Conservation (phyloP, 441 rosid genomes). For the Lepidium campestre region DNA sequence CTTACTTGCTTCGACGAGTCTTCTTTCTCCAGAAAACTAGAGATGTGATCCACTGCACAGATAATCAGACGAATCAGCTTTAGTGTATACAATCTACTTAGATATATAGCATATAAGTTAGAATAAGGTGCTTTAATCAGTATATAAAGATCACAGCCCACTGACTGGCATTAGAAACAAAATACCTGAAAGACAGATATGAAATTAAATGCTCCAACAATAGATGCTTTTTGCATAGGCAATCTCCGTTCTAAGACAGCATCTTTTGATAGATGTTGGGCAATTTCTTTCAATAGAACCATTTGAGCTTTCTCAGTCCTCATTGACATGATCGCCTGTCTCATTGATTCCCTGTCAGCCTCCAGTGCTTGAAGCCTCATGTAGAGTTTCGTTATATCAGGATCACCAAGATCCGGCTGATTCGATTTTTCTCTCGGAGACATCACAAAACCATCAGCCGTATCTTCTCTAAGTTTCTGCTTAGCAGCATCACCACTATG, state of each 20-base stretch:
- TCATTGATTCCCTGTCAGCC: slow-evolving; percentile 99
- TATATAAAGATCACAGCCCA: not conserved
- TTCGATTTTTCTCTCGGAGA: slow-evolving; percentile 44
- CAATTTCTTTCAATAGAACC: slow-evolving; percentile 89
- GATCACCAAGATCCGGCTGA: slow-evolving; percentile 53
- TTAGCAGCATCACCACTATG: slow-evolving; percentile 10
- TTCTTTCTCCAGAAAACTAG: slow-evolving; percentile 73
- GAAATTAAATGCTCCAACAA: slow-evolving; percentile 44
- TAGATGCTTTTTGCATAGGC: slow-evolving; percentile 46
- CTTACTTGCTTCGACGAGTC: slow-evolving; percentile 87
- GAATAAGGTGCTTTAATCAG: not conserved
- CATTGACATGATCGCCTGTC: slow-evolving; percentile 89
- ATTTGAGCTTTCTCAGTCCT: slow-evolving; percentile 89
- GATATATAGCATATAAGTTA: not conserved
- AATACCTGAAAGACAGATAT: slow-evolving; percentile 69
- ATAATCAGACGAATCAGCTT: not conserved
- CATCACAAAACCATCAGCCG: slow-evolving; percentile 41
- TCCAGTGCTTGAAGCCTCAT: slow-evolving; percentile 93
- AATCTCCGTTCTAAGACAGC: slow-evolving; percentile 51
- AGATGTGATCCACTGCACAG: slow-evolving; percentile 68
- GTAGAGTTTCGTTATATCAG: slow-evolving; percentile 77
- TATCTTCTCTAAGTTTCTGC: slow-evolving; percentile 24
- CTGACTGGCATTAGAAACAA: not conserved
- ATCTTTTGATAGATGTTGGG: slow-evolving; percentile 81
- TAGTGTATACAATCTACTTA: not conserved